Evolutionary conservation across 208 protist genomes (phyloP).

Genomic region (Leishmania martiniquensis): DNA sequence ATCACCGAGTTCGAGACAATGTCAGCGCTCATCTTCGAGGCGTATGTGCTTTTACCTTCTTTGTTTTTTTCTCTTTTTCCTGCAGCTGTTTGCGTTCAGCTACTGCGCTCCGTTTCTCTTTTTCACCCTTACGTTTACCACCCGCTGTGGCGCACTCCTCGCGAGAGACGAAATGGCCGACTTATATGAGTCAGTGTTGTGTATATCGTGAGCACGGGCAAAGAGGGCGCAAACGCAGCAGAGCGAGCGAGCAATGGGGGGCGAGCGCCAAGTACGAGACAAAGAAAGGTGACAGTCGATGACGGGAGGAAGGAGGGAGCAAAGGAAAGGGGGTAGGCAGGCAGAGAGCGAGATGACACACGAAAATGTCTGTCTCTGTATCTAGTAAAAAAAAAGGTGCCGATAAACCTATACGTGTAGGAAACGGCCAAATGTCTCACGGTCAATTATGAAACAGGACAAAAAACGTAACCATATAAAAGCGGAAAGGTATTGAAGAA

Average conservation of each 20-base stretch:
- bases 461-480: neutral
- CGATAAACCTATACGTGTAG: neutral
- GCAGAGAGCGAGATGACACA: neutral
- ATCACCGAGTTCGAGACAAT: conserved; percentile 20
- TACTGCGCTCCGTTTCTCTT: neutral
- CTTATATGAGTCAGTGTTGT: neutral
- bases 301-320: neutral
- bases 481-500: neutral
- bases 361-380: neutral
- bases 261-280: neutral
- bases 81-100: neutral
- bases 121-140: too few species aligned
- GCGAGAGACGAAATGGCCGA: too few species aligned
- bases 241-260: neutral
- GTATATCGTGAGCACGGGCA: neutral
- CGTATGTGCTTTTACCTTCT: neutral
- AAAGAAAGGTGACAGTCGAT: neutral
- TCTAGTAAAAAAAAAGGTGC: neutral
- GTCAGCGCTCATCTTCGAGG: conserved; percentile 2
- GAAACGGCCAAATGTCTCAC: neutral
- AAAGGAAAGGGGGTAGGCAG: neutral
- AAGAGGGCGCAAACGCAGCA: neutral
- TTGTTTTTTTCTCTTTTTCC: neutral
- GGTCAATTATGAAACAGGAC: too few species aligned
- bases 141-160: too few species aligned